These are phyloP conservation scores for Candida ponderosae DNA, from an alignment of 805 yeast species.

Conservation along the genomic window DNA sequence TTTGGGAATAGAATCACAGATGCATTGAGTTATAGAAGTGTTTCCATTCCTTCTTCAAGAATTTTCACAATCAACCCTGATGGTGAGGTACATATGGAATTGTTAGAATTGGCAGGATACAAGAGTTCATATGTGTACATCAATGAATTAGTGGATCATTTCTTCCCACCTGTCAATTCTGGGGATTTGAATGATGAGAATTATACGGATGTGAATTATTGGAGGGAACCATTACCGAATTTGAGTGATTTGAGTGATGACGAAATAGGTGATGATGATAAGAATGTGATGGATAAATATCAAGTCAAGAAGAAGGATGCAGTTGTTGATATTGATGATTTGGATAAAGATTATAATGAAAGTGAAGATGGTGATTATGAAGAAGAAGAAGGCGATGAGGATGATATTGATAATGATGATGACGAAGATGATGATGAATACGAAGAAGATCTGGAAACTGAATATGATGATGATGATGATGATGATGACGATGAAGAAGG, in stretches of 20 bases:
- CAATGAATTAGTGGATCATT: conserved; percentile 92
- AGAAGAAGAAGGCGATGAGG: conserved; percentile 3
- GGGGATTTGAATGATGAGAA: conserved; percentile 28
- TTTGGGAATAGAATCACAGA: conserved; percentile 96
- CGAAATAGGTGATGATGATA: conserved; percentile 11
- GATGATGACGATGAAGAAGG: conserved; percentile 23
- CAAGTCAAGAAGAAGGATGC: conserved; percentile 1
- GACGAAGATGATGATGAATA: conserved; percentile 16
- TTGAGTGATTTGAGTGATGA: conserved; percentile 51
- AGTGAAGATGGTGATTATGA: conserved; percentile 15
- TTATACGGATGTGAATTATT: conserved; percentile 81
- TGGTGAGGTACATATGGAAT: conserved; percentile 96
- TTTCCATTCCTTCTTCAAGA: conserved; percentile 87
- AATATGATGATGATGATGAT: conserved; percentile 19
- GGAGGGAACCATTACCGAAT: conserved; percentile 78
- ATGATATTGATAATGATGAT: conserved; percentile 3
- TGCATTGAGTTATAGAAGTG: conserved; percentile 89
- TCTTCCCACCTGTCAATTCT: conserved; percentile 75
- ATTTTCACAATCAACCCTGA: conserved; percentile 94
- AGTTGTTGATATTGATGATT: conserved; percentile 11
- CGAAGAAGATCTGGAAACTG: conserved; percentile 14
- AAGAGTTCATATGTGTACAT: conserved; percentile 81
- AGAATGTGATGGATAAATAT: conserved; percentile 7
- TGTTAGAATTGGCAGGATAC: conserved; percentile 89
- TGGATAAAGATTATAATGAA: conserved; percentile 11